Conservation (phyloP, 2,329 filamentous ascomycete species). For the Botryosphaeria dothidea region DNA sequence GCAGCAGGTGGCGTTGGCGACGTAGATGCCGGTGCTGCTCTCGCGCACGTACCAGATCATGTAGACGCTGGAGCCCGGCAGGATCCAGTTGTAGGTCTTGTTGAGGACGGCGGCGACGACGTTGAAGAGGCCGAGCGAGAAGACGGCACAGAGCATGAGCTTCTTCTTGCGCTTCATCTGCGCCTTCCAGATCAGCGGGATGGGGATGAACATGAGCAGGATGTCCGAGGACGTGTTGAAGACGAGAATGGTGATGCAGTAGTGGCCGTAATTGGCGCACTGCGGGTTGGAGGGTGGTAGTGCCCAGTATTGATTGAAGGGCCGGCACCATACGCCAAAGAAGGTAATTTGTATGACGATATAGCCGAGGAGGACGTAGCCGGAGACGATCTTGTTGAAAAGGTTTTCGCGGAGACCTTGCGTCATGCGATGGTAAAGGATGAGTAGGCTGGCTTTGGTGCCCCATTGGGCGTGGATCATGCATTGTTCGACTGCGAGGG, state of each 20-base stretch:
- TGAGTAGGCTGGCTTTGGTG: conserved; percentile 9
- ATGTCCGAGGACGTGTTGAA: conserved; percentile 25
- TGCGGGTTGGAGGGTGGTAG: conserved; percentile 19
- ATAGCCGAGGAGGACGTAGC: conserved; percentile 22
- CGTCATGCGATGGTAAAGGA: conserved; percentile 20
- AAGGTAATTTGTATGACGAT: conserved; percentile 22
- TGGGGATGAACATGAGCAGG: conserved; percentile 21
- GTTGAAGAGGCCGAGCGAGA: conserved; percentile 49
- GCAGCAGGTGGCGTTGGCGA: conserved; percentile 51
- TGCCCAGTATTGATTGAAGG: conserved; percentile 25
- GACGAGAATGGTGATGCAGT: conserved; percentile 22
- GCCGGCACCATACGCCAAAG: conserved; percentile 23
- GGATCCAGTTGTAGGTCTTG: conserved; percentile 51
- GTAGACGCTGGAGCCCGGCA: conserved; percentile 47
- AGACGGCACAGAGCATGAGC: conserved; percentile 33
- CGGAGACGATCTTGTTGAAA: conserved; percentile 19
- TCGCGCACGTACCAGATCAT: conserved; percentile 54
- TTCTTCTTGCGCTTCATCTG: conserved; percentile 21
- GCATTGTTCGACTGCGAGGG: conserved; percentile 35
- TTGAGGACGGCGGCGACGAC: conserved; percentile 52
- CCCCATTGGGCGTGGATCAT: conserved; percentile 14
- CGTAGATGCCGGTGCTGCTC: conserved; percentile 49
- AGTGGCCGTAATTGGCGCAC: conserved; percentile 22
- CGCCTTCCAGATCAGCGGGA: conserved; percentile 20
- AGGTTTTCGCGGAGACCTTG: conserved; percentile 14